These are phyloP conservation scores for Phlebiopsis flavidoalba DNA, from an alignment of 768 basidiomycete genomes.

Conservation along the genomic window DNA sequence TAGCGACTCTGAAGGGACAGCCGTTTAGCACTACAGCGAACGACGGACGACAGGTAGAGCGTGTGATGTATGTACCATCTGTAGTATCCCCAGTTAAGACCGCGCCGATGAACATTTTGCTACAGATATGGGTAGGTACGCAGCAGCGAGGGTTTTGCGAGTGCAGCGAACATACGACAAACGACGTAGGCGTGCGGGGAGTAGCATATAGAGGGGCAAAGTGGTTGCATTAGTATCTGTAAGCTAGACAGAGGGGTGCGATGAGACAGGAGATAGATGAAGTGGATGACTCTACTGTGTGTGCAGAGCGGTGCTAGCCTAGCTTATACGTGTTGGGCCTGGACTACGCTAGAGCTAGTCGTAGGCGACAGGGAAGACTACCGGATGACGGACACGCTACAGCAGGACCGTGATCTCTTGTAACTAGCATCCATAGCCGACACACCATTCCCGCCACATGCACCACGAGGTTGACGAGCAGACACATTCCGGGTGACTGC, in stretches of 20 bases:
- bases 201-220: conserved; percentile 35
- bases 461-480: background rate
- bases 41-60: conserved; percentile 32
- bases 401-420: conserved; percentile 15
- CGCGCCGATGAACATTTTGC: conserved; percentile 99
- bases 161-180: conserved; percentile 12
- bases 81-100: conserved; percentile 99
- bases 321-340: conserved; percentile 58
- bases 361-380: conserved; percentile 35
- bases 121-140: conserved; percentile 34
- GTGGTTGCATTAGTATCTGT: conserved; percentile 74
- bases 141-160: conserved; percentile 4
- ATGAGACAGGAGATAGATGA: conserved; percentile 50
- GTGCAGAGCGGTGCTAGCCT: conserved; percentile 54
- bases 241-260: conserved; percentile 58
- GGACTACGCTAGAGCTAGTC: conserved; percentile 60
- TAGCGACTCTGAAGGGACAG: conserved; percentile 52
- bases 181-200: conserved; percentile 16
- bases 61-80: conserved; percentile 70
- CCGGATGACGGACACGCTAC: conserved; percentile 20
- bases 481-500: background rate
- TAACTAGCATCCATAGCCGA: conserved; percentile 19
- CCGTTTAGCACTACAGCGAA: conserved; percentile 41
- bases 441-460: conserved; percentile 14
- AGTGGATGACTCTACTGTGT: conserved; percentile 73